Evolutionary conservation across 169 alveolate genomes (phyloP), one percentile per base, ranked within the genome.

Genomic region (Cyclospora cayetanensis): DNA sequence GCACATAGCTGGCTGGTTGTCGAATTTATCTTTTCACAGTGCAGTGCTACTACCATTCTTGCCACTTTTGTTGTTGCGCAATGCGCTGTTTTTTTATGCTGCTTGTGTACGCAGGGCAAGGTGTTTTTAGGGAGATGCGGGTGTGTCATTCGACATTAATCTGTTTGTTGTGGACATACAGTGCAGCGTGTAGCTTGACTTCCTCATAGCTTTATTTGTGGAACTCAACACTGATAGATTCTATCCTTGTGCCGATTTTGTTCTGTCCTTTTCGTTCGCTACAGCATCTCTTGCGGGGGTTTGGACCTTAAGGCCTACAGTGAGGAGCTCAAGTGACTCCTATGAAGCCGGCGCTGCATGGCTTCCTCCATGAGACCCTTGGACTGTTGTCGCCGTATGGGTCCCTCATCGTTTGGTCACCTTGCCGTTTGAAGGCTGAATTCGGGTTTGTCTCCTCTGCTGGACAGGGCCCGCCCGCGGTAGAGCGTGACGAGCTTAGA

Each of bases 251-350:
- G 60, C 25, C 11, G 20, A 63, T 63, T 63, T 63, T 18, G 27
- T 20, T 63, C 15, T 1, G 20, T 63, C 35, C 2, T 63, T 25
- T 63, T 20, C 39, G 85, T 34, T 74, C 18, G 12, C 27, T 74
- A 65, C 85, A 74, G 85, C 85, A 74, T 42, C 43, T 74, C 53
- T 35, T 74, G 29, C 55, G 85, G 42, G 85, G 85, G 12, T 74
- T 74, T 42, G 85, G 85, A 35, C 83, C 83, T 39, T 72, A 55
- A 72, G 63, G n/a, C n/a, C n/a, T n/a, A n/a, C n/a, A n/a, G n/a
- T n/a, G n/a, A n/a, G n/a, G n/a, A n/a, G n/a, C n/a, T n/a, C n/a
- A n/a, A n/a, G n/a, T n/a, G n/a, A n/a, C n/a, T n/a, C n/a, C n/a
- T n/a, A n/a, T n/a, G n/a, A n/a, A n/a, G n/a, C n/a, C n/a, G n/a